Conservation (phyloP, 2,329 filamentous ascomycete genomes). For the Malbranchea zuffiana region DNA sequence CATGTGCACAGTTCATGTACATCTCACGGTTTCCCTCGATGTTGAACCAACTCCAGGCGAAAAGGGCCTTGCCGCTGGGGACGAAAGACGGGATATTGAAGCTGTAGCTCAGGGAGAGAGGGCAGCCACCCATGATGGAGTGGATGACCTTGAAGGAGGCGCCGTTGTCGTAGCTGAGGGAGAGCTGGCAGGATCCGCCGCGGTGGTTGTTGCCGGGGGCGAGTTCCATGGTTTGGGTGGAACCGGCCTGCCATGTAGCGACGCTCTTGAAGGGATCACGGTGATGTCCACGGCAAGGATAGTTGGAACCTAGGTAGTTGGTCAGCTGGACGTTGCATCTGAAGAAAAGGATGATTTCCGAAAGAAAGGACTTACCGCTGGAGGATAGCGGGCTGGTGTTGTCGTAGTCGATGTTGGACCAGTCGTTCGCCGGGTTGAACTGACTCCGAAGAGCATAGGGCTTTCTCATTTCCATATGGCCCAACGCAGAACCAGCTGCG, state of each 20-base stretch:
- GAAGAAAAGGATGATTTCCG: too few relatives aligned
- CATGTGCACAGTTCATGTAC: constrained; percentile 73
- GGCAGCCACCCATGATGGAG: constrained; percentile 48
- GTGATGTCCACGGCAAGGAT: constrained; percentile 63
- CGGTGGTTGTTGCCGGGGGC: constrained; percentile 52
- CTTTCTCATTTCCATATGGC: constrained; percentile 47
- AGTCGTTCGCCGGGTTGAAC: constrained; percentile 34
- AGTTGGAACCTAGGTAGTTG: constrained; percentile 46
- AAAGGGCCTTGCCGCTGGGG: constrained; percentile 49
- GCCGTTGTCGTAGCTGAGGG: constrained; percentile 62
- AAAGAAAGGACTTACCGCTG: constrained; percentile 19
- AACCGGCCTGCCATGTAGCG: constrained; percentile 52
- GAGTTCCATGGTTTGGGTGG: constrained; percentile 52
- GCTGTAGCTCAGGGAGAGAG: constrained; percentile 43
- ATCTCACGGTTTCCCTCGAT: too few relatives aligned
- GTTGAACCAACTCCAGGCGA: constrained; percentile 73
- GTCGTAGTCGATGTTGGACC: constrained; percentile 52
- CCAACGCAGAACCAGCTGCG: constrained; percentile 11
- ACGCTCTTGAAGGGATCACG: constrained; percentile 43
- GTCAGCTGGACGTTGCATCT: not conserved
- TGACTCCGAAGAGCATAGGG: constrained; percentile 45
- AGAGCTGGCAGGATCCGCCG: constrained; percentile 67
- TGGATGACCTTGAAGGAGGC: constrained; percentile 58
- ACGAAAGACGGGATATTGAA: constrained; percentile 58
- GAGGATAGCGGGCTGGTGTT: constrained; percentile 56